Evolutionary conservation across 1,139 yeast species (phyloP).

Genomic region (Taphrina deformans): DNA sequence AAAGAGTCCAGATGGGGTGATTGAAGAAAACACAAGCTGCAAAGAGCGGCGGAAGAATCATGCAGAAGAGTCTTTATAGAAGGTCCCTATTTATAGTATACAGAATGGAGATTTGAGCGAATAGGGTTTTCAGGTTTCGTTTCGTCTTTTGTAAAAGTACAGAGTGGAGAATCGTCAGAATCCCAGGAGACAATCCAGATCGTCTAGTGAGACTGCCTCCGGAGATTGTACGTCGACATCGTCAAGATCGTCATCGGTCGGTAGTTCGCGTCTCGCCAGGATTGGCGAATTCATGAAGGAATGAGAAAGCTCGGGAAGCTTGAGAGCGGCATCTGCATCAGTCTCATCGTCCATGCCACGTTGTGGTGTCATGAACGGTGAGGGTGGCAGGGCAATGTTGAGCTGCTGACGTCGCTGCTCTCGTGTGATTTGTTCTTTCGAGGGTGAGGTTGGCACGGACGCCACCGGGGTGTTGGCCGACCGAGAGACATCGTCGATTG

Average conservation of each 20-base stretch:
- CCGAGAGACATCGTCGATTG: slow-evolving; percentile 6
- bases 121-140: background rate
- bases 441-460: slow-evolving; percentile 18
- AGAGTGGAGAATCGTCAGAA: background rate
- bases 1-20: background rate
- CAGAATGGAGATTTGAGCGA: background rate
- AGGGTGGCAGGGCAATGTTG: slow-evolving; percentile 30
- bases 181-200: slow-evolving; percentile 20
- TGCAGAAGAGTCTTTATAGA: too few relatives aligned
- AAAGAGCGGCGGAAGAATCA: background rate
- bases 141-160: background rate
- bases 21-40: background rate
- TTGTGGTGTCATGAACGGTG: slow-evolving; percentile 30
- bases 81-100: too few relatives aligned
- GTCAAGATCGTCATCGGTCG: background rate
- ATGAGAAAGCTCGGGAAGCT: background rate
- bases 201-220: slow-evolving; percentile 28
- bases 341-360: slow-evolving; percentile 10
- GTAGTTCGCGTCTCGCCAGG: background rate
- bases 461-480: slow-evolving; percentile 6
- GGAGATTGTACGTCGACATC: slow-evolving; percentile 24
- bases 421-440: background rate
- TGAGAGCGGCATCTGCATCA: background rate
- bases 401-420: slow-evolving; percentile 4
- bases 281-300: background rate